Percentiles rank a stretch among this genome's conserved stretches.
phyloP scores from a whole-genome alignment of 345 rosid genomes.

The Carallia pectinifolia region DNA sequence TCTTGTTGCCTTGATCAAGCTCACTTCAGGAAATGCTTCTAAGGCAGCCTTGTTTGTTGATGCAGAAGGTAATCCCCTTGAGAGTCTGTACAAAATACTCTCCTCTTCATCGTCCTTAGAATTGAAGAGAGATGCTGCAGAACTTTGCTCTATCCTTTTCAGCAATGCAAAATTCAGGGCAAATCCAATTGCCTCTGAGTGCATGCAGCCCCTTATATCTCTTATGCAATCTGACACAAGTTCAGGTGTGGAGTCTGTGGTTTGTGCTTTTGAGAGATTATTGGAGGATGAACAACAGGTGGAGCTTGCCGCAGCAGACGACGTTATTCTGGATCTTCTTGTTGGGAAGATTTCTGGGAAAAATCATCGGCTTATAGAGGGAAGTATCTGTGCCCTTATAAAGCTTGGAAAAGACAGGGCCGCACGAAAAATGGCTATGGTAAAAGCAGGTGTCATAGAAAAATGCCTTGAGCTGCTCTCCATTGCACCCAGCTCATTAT shows the following conservation, averaged over 20 bases:
- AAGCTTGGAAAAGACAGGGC: conserved; percentile 87
- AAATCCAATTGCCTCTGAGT: conserved; percentile 53
- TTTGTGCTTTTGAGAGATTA: conserved; percentile 69
- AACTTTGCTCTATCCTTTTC: conserved; percentile 61
- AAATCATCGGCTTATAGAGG: conserved; percentile 63
- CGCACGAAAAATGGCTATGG: conserved; percentile 74
- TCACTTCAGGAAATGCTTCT: conserved; percentile 55
- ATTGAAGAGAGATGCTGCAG: conserved; percentile 71
- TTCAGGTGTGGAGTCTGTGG: conserved; percentile 58
- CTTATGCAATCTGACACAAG: conserved; percentile 56
- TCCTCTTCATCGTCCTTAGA: conserved; percentile 63
- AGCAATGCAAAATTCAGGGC: conserved; percentile 50
- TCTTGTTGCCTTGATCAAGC: conserved; percentile 67
- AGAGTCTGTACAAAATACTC: conserved; percentile 54
- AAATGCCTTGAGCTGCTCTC: conserved; percentile 71
- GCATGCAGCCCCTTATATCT: conserved; percentile 57
- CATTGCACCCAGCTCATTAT: conserved; percentile 62
- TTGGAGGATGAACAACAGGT: conserved; percentile 68
- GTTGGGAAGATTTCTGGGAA: conserved; percentile 64
- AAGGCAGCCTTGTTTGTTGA: conserved; percentile 49
- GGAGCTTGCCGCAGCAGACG: conserved; percentile 58
- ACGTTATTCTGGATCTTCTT: conserved; percentile 52
- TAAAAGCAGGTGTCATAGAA: conserved; percentile 71
- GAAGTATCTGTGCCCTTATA: conserved; percentile 67
- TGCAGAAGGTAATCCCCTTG: conserved; percentile 63